phyloP scores from a whole-genome alignment of 768 basidiomycete species.

The Tylopilus sp. region DNA sequence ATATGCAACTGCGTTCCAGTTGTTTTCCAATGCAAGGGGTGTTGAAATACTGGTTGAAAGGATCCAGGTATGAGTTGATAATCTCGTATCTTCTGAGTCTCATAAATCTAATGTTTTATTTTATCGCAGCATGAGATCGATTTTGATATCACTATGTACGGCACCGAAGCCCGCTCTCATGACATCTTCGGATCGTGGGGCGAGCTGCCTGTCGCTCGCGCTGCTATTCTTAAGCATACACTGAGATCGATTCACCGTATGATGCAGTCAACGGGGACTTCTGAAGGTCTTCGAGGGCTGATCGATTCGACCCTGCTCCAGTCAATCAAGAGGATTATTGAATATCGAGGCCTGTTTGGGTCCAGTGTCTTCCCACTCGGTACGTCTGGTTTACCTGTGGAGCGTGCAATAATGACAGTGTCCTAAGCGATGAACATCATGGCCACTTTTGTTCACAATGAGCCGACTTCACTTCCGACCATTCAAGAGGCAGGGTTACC shows the following conservation, averaged over 20 bases:
- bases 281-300: conserved; percentile 90
- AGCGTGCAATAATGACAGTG: conserved; percentile 8
- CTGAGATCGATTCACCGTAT: conserved; percentile 92
- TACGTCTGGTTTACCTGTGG: conserved; percentile 34
- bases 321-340: conserved; percentile 85
- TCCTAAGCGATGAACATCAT: conserved; percentile 80
- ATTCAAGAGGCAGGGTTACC: conserved; percentile 93
- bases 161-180: conserved; percentile 38
- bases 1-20: conserved; percentile 79
- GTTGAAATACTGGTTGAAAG: conserved; percentile 82
- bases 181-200: conserved; percentile 54
- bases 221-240: conserved; percentile 84
- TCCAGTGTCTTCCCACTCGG: conserved; percentile 82
- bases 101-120: conserved; percentile 8
- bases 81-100: neutral
- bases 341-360: conserved; percentile 80
- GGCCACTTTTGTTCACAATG: conserved; percentile 97
- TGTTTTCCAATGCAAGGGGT: conserved; percentile 83
- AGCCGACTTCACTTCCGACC: conserved; percentile 89
- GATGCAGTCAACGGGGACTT: conserved; percentile 94
- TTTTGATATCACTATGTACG: conserved; percentile 56
- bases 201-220: conserved; percentile 64
- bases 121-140: conserved; percentile 61
- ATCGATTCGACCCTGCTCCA: conserved; percentile 86
- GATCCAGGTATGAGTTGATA: conserved; percentile 65